Base-by-base conservation (phyloP, 371 early-diverging fungal species). In the Encephalitozoon cuniculi region DNA sequence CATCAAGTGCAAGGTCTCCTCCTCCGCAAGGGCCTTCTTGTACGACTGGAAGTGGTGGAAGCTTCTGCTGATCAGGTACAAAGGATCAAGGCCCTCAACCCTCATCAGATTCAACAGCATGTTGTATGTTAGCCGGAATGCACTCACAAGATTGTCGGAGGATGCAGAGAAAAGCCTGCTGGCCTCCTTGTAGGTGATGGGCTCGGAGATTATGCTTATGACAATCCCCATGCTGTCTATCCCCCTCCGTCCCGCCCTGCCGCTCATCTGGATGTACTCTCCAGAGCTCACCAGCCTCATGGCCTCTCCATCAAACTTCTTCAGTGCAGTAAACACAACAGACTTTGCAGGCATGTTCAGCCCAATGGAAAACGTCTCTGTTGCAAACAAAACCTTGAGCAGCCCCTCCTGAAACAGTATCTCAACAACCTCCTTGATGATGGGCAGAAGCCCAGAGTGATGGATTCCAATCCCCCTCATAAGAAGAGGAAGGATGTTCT, bases 291-390 rank as follows among this genome's bases (percentile, higher is more conserved):
- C 88, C 89, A 92, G 91, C 69, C 99, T 89, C 25, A 83, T 86
- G 37, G 88, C 87, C 71, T 89, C 88, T 67, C 98, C 98, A 84
- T 99, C 99, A 83, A 90, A 97, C 79, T 99, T 99, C 77, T 91
- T 90, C 9, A 95, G 92, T 67, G 89, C 87, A 0, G 97, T 95
- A 80, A 99, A 99, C 2, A 97, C 92, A 12, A 97, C 98, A 0
- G 96, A 95, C 81, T 94, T 94, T 66, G 98, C 97, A 43, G 99
- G 99, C 97, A 99, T 97, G 87, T 99, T 99, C 59, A 99, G 84
- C 52, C 99, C 99, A 82, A 99, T 99, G 4, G 99, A 95, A 87
- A 99, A 99, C 0, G 99, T 97, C 83, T 99, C 99, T 0, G 99
- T 99, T 40, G 98, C 98, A 89, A 99, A 97, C 40, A 99, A 86